Conservation (phyloP, 2,329 filamentous ascomycete species). For the Periconia sp. region DNA sequence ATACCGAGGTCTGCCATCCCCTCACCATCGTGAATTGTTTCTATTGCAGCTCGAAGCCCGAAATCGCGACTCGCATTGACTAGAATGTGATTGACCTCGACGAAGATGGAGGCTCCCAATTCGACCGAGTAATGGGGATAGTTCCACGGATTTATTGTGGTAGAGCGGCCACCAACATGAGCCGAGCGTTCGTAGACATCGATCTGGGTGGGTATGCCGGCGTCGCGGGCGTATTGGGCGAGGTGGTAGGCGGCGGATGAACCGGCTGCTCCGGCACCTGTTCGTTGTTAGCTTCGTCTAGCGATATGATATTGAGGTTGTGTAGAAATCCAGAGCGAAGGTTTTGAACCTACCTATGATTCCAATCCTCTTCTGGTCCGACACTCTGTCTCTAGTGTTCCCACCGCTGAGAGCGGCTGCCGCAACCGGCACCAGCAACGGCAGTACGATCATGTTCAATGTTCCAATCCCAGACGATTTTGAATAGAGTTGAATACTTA, state of each 20-base stretch:
- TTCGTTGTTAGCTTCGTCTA: conserved; percentile 6
- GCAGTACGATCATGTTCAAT: too few species aligned
- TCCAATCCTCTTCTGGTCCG: too few species aligned
- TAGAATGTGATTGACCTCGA: conserved; percentile 80
- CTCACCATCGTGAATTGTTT: conserved; percentile 42
- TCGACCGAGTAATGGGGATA: conserved; percentile 72
- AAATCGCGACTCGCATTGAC: conserved; percentile 72
- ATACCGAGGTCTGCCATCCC: conserved; percentile 63
- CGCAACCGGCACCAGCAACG: too few species aligned
- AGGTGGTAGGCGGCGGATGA: conserved; percentile 86
- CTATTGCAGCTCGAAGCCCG: conserved; percentile 58
- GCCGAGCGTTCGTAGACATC: conserved; percentile 81
- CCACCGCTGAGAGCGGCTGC: too few species aligned
- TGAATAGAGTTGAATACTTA: too few species aligned
- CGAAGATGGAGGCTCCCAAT: conserved; percentile 90
- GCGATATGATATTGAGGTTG: too few species aligned
- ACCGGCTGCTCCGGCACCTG: conserved; percentile 87
- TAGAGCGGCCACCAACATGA: conserved; percentile 81
- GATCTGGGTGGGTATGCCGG: conserved; percentile 68
- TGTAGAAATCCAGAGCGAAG: too few species aligned
- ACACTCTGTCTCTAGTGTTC: too few species aligned
- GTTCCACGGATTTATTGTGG: conserved; percentile 77
- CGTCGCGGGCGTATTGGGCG: conserved; percentile 65
- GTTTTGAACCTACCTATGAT: too few species aligned
- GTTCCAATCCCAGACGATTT: too few species aligned